Evolutionary conservation across 2,329 filamentous ascomycete species (phyloP), one percentile per base, ranked within the genome.

Genomic region (Claviceps pazoutovae): DNA sequence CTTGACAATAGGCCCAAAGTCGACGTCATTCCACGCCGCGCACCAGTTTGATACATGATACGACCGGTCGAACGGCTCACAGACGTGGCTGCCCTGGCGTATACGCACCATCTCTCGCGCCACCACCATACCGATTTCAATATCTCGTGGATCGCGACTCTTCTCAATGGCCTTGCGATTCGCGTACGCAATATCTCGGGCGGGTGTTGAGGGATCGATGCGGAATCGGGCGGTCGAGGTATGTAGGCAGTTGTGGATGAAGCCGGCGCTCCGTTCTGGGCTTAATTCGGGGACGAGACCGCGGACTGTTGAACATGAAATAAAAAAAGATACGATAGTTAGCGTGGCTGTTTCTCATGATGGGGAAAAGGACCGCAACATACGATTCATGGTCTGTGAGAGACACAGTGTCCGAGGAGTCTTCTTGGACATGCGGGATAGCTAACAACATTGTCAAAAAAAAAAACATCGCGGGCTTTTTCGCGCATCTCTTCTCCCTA

Each of bases 341-440:
- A 39, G 37, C 37, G 14, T 34, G 30, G 30, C 9, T 34, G 9
- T 34, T 4, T 34, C 30, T 34, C 30, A 34, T 34, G 1, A 34
- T 34, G 9, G 9, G 9, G 9, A 1, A 4, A 1, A 11, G 30
- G 30, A 34, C 30, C 19, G 23, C 5, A 23, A 52, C 50, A 4
- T 43, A 52, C 50, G 50, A 19, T 52, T 52, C 11, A 45, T 11
- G 8, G 50, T 38, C 26, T 48, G 45, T 39, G 50, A 52, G 30
- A 52, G 45, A 7, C 26, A 13, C 6, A 48, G 2, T 7, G 19
- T 44, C 30, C 38, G 39, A 7, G 50, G 50, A 6, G 44, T 48
- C 26, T 48, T 52, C n/a, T 48, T 48, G 38, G 37, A 17, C 17
- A 52, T 48, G n/a, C 45, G 38, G n/a, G 38, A 43, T 14, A 52